These are phyloP conservation scores for Karstenula rhodostoma DNA, from an alignment of 2,329 filamentous ascomycete genomes.

Conservation along the genomic window DNA sequence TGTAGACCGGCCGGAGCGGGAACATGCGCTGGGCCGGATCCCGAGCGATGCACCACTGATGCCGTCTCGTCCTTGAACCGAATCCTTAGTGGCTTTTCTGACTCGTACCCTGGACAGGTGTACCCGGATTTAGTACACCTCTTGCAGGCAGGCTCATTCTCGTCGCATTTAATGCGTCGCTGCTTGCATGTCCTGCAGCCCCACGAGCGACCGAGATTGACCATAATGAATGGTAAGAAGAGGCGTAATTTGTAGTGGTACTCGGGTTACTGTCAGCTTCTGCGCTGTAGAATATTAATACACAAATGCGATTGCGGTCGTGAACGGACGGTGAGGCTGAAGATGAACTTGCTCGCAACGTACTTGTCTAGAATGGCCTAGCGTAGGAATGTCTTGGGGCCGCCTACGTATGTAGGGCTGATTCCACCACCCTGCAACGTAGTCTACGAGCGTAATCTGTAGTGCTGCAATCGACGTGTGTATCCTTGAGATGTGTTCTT, in stretches of 20 bases:
- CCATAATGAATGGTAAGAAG: background rate
- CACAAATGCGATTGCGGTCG: background rate
- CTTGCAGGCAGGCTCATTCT: slow-evolving; percentile 14
- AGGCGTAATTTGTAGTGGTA: background rate
- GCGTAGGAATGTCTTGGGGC: background rate
- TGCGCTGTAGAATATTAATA: background rate
- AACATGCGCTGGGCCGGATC: background rate
- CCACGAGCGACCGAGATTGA: slow-evolving; percentile 9
- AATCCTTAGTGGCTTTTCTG: slow-evolving; percentile 6
- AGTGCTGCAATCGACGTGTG: background rate
- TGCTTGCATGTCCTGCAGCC: slow-evolving; percentile 12
- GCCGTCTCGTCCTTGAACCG: slow-evolving; percentile 16
- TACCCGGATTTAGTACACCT: slow-evolving; percentile 13
- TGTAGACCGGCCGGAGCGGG: background rate
- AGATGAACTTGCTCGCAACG: slow-evolving; percentile 1
- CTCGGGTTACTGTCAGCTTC: too few relatives aligned
- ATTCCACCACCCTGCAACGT: background rate
- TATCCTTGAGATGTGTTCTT: background rate
- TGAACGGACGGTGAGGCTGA: slow-evolving; percentile 1
- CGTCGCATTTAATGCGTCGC: slow-evolving; percentile 14
- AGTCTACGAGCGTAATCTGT: background rate
- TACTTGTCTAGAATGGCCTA: background rate
- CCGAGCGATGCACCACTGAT: slow-evolving; percentile 1
- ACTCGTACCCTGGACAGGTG: slow-evolving; percentile 13
- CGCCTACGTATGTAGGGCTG: background rate